These are phyloP conservation scores for Fonsecaea monophora DNA, from an alignment of 2,329 filamentous ascomycete genomes.

Conservation along the genomic window DNA sequence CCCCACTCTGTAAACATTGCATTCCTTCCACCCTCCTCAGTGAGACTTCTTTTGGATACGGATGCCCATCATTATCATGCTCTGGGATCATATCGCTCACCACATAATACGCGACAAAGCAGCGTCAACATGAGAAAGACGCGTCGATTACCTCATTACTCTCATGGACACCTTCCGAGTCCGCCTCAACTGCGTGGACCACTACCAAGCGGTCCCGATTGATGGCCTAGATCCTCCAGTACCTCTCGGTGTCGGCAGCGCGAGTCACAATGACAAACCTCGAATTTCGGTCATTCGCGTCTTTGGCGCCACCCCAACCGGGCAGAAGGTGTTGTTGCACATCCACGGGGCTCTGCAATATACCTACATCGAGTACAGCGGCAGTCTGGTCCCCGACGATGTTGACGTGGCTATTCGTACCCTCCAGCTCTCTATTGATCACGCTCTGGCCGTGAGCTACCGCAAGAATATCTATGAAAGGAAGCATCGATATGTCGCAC, in stretches of 20 bases:
- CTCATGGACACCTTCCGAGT: slow-evolving; percentile 79
- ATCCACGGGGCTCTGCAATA: slow-evolving; percentile 96
- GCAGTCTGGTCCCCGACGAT: slow-evolving; percentile 68
- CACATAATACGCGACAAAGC: slow-evolving; percentile 1
- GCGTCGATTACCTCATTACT: slow-evolving; percentile 18
- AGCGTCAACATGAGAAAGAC: slow-evolving; percentile 28
- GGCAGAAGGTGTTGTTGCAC: slow-evolving; percentile 94
- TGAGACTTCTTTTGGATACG: not conserved
- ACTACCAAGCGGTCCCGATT: slow-evolving; percentile 83
- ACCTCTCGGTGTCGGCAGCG: slow-evolving; percentile 60
- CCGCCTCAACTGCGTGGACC: slow-evolving; percentile 92
- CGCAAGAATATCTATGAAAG: slow-evolving; percentile 74
- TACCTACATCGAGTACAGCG: slow-evolving; percentile 86
- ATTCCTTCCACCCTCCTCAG: not conserved
- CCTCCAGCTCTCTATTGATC: slow-evolving; percentile 86
- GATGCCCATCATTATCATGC: not conserved
- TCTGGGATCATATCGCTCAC: not conserved
- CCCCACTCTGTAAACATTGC: not conserved
- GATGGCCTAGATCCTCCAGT: slow-evolving; percentile 77
- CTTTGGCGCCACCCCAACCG: slow-evolving; percentile 91
- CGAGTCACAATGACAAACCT: slow-evolving; percentile 66
- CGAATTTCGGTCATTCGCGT: slow-evolving; percentile 85
- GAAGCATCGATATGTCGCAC: slow-evolving; percentile 78
- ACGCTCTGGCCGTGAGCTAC: slow-evolving; percentile 85
- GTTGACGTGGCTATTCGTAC: slow-evolving; percentile 77